Evolutionary conservation across 257 asterid genomes (phyloP), one percentile per base, ranked within the genome.

Genomic region (Phtheirospermum japonicum): DNA sequence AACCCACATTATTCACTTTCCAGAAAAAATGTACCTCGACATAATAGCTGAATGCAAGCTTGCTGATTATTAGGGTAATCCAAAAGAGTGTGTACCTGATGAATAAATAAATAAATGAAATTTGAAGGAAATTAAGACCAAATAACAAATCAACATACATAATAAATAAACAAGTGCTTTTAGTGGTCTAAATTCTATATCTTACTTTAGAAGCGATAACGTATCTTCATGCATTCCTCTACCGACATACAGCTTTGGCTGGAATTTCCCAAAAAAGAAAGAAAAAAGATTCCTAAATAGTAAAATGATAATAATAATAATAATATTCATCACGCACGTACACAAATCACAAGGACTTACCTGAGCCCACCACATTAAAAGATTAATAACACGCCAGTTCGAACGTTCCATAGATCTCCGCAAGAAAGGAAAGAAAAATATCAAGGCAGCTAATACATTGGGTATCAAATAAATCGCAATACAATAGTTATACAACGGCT

Each of bases 191-290:
- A 65, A 69, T 46, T 28, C 26, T 56, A 59, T 55, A 43, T 77
- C 97, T 86, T 85, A 92, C 99, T 89, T 92, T 53, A 83, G 74
- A 73, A 93, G 96, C 73, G 99, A 79, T 45, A 89, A 67, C 76
- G 79, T 81, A 76, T 83, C 99, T 79, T 93, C 99, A 33, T 89
- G 99, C 99, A 93, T 89, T 77, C 99, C 99, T 85, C 99, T 85
- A 82, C 97, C 99, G 73, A 93, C 81, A 64, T 87, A 93, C 59
- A 85, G 80, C 83, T 89, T 89, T 36, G 97, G 97, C 99, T 93
- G 88, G 66, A 74, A 70, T 66, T 30, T 48, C 54, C 13, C 55
- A 61, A 13, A 52, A 65, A 65, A 10, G 61, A 16, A 61, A 13
- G 52, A 65, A 65, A 10, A 58, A 16, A 36, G 71, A 65, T 53